phyloP scores from a whole-genome alignment of 2,329 filamentous ascomycete genomes.

The Aspergillus chevalieri region DNA sequence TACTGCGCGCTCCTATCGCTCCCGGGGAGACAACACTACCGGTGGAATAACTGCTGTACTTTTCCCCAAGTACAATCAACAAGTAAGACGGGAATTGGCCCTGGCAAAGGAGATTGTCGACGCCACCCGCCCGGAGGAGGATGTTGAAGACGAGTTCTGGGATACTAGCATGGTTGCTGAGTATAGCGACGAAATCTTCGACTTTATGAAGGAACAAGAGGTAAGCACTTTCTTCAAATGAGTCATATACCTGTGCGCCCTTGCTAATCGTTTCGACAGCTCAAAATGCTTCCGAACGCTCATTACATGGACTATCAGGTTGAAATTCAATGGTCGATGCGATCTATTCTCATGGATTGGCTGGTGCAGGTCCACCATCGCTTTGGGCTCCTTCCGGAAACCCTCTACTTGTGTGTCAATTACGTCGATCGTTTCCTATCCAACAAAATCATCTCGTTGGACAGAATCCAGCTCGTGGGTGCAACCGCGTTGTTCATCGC shows the following conservation, averaged over 20 bases:
- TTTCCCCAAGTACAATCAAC: constrained; percentile 64
- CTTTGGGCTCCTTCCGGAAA: constrained; percentile 87
- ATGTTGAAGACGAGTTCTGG: constrained; percentile 81
- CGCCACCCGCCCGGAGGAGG: constrained; percentile 59
- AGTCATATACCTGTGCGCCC: not conserved
- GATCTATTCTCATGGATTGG: constrained; percentile 95
- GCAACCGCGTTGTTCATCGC: constrained; percentile 94
- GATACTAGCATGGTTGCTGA: constrained; percentile 98
- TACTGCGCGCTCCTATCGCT: constrained; percentile 71
- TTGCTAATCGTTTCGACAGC: constrained; percentile 43
- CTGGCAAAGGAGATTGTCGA: constrained; percentile 62
- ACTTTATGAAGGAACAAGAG: constrained; percentile 85
- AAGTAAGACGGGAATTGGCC: constrained; percentile 67
- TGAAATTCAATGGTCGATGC: constrained; percentile 99
- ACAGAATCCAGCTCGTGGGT: constrained; percentile 91
- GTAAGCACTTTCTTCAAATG: constrained; percentile 43
- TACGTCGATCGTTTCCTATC: constrained; percentile 96
- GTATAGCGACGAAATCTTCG: constrained; percentile 92
- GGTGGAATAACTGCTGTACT: constrained; percentile 60
- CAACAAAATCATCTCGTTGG: constrained; percentile 87
- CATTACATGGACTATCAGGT: constrained; percentile 96
- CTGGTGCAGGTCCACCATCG: constrained; percentile 91
- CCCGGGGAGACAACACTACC: constrained; percentile 67
- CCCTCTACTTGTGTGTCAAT: constrained; percentile 89
- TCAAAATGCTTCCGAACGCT: constrained; percentile 74